Evolutionary conservation across 495 filamentous ascomycete genomes (phyloP), one percentile per base, ranked within the genome.

Genomic region (Podospora didyma): DNA sequence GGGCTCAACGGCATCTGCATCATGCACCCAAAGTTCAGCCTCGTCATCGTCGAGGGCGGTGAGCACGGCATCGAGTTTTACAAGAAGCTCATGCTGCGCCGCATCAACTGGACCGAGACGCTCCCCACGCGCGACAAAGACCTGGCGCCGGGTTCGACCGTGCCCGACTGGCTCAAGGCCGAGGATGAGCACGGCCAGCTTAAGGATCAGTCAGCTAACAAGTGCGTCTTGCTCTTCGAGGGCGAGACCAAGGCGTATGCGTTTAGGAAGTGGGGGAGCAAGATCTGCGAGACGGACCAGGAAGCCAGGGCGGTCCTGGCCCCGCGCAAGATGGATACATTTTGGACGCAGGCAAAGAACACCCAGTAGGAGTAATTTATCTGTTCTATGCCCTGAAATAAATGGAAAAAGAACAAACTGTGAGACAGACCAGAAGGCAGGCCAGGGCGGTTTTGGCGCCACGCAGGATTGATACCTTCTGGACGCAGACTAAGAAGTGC

Each of bases 31-130:
- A 85, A 84, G 61, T 86, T 96, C 74, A 92, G 84, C 67, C 75
- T 97, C 2, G 83, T 99, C 26, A 85, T 99, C 62, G 90, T 95
- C 1, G 94, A 99, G 68, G 92, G 93, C 22, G 94, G 94, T 51
- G 78, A 82, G 53, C 86, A 92, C 66, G 86, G 85, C 35, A 86
- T 92, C 69, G 83, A 80, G 31, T 82, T 83, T 49, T 97, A 96
- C 76, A 88, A 86, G 64, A 95, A 73, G 69, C 74, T 97, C 24
- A 92, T 97, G 89, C 73, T 93, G 20, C 85, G 95, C 55, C 90
- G 94, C 16, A 92, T 97, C 63, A 85, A 93, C 67, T 99, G 94
- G 94, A 89, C 86, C 2, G 93, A 97, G 68, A 92, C 96, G 56
- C 80, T 84, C 3, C 83, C 85, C 2, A 86, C 92, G 1, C 76